Conservation (phyloP, 1,284 basidiomycete genomes). For the Neonothopanus nambi region DNA sequence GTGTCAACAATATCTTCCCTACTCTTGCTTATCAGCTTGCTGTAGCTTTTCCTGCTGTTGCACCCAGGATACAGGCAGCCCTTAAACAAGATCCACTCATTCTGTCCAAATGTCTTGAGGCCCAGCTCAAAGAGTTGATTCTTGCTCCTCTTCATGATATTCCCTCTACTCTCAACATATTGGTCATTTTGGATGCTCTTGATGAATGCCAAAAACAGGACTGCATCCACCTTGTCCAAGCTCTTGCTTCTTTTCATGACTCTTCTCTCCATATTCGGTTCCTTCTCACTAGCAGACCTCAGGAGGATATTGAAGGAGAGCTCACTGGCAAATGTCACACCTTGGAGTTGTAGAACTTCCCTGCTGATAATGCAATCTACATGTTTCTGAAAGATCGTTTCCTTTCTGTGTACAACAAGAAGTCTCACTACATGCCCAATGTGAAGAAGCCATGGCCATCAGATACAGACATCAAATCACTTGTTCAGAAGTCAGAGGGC, state of each 20-base stretch:
- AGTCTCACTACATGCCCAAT: background rate
- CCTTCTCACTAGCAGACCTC: constrained; percentile 22
- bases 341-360: background rate
- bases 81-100: background rate
- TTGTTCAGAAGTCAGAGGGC: constrained; percentile 12
- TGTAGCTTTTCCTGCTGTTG: background rate
- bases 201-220: constrained; percentile 1
- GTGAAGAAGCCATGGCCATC: background rate
- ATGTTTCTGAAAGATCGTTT: background rate
- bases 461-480: constrained; percentile 6
- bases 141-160: background rate
- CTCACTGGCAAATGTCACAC: background rate
- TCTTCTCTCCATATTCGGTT: constrained; percentile 14
- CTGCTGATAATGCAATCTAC: background rate
- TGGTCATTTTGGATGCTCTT: constrained; percentile 5
- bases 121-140: constrained; percentile 2
- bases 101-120: background rate
- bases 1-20: background rate
- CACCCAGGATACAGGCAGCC: background rate
- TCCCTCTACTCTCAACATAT: background rate
- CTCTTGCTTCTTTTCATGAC: background rate
- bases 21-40: constrained; percentile 2
- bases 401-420: background rate
- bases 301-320: constrained; percentile 10
- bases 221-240: background rate